These are phyloP conservation scores for Metschnikowia lachancei DNA, from an alignment of 805 yeast genomes.

Conservation along the genomic window DNA sequence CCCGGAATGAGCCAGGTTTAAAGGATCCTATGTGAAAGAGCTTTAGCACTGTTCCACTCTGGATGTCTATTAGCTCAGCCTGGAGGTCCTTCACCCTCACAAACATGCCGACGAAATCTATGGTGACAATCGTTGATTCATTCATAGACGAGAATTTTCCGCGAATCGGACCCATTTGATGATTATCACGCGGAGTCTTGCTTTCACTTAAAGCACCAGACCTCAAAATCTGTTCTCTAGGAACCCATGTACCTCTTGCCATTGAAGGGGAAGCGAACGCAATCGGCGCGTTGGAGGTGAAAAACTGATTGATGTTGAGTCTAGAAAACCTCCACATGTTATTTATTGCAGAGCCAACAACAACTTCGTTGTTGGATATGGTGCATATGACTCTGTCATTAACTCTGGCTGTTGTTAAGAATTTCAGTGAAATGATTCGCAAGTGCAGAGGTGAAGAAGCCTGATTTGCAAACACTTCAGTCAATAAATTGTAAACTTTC, in stretches of 20 bases:
- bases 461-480: slow-evolving; percentile 19
- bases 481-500: slow-evolving; percentile 27
- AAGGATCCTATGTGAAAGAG: slow-evolving; percentile 60
- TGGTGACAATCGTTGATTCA: slow-evolving; percentile 46
- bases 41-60: slow-evolving; percentile 68
- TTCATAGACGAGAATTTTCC: slow-evolving; percentile 22
- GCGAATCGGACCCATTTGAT: not conserved
- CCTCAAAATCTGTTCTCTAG: not conserved
- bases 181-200: not conserved
- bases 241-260: slow-evolving; percentile 15
- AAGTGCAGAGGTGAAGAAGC: slow-evolving; percentile 7
- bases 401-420: slow-evolving; percentile 67
- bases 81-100: slow-evolving; percentile 52
- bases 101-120: slow-evolving; percentile 74
- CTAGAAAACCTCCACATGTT: slow-evolving; percentile 61
- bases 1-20: slow-evolving; percentile 58
- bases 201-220: not conserved
- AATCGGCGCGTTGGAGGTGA: slow-evolving; percentile 10
- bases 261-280: slow-evolving; percentile 20
- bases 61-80: slow-evolving; percentile 74
- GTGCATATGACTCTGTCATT: slow-evolving; percentile 67
- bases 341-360: slow-evolving; percentile 63
- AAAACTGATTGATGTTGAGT: slow-evolving; percentile 25
- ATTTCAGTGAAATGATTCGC: slow-evolving; percentile 50
- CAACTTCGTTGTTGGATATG: slow-evolving; percentile 46